Evolutionary conservation across 2,329 filamentous ascomycete species (phyloP).

Genomic region (Gnomoniopsis smithogilvyi): DNA sequence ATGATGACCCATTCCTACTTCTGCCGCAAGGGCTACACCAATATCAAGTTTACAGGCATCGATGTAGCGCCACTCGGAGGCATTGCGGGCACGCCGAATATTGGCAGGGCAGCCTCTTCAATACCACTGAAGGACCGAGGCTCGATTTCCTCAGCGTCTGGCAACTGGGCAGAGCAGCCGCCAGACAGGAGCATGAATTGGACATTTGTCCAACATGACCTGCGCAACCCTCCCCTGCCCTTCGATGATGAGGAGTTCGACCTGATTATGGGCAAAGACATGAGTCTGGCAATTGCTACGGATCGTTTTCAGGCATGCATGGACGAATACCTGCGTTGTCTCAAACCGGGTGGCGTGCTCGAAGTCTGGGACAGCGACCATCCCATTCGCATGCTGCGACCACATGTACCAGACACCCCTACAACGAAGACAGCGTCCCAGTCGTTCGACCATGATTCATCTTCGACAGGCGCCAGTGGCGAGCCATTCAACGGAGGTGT

Average conservation of each 20-base stretch:
- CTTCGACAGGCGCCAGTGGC: conserved; percentile 23
- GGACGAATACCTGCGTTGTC: conserved; percentile 73
- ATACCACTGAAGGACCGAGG: conserved; percentile 1
- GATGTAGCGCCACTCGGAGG: conserved; percentile 66
- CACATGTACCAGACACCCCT: conserved; percentile 64
- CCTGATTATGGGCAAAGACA: conserved; percentile 83
- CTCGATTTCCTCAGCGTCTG: conserved; percentile 3
- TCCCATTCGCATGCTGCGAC: conserved; percentile 76
- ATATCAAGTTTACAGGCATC: conserved; percentile 76
- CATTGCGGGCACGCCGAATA: conserved; percentile 15
- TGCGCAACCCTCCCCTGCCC: conserved; percentile 72
- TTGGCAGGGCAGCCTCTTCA: not conserved
- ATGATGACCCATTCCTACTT: conserved; percentile 83
- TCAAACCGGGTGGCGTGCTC: conserved; percentile 73
- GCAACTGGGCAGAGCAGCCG: conserved; percentile 18
- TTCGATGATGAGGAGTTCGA: conserved; percentile 81
- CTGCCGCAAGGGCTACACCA: conserved; percentile 60
- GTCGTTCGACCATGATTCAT: not conserved
- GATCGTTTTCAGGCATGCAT: conserved; percentile 53
- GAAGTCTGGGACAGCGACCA: conserved; percentile 92
- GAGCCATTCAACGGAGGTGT: conserved; percentile 20
- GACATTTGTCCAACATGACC: conserved; percentile 84
- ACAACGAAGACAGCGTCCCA: conserved; percentile 16
- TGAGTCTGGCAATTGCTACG: conserved; percentile 64
- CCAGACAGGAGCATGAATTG: conserved; percentile 74